phyloP scores from a whole-genome alignment of 176 grass and related monocot genomes.

The Zea luxurians region DNA sequence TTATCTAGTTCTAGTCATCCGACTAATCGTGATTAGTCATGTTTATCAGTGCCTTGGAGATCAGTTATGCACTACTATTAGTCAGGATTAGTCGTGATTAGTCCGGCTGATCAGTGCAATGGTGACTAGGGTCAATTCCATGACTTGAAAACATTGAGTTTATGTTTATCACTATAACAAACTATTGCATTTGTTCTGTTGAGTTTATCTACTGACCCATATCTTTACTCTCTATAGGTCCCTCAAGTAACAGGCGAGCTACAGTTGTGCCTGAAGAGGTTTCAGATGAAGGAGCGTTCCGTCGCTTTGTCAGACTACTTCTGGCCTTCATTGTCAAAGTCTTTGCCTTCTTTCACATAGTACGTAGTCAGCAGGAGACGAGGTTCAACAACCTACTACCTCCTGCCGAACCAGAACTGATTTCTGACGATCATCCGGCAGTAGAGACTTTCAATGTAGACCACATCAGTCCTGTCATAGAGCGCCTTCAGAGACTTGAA shows the following conservation, averaged over 20 bases:
- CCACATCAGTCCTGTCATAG: conserved; percentile 52
- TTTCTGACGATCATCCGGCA: conserved; percentile 44
- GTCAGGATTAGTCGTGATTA: too few relatives aligned
- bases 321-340: conserved; percentile 49
- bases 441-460: conserved; percentile 49
- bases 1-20: too few relatives aligned
- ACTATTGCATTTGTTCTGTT: conserved; percentile 11
- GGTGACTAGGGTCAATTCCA: neutral
- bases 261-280: conserved; percentile 31
- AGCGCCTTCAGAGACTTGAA: conserved; percentile 77
- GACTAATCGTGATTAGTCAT: too few relatives aligned
- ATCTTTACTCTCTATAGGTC: conserved; percentile 29
- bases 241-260: conserved; percentile 30
- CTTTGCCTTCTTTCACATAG: conserved; percentile 54
- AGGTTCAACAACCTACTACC: conserved; percentile 22
- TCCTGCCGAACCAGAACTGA: conserved; percentile 37
- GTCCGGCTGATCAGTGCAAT: neutral
- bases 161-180: neutral
- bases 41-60: too few relatives aligned
- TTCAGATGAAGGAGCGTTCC: conserved; percentile 43
- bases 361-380: conserved; percentile 30
- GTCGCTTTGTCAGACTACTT: conserved; percentile 45
- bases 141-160: neutral
- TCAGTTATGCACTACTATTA: too few relatives aligned
- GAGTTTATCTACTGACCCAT: neutral